Evolutionary conservation across 2,329 filamentous ascomycete genomes (phyloP).

Genomic region (Lachnellula hyalina): DNA sequence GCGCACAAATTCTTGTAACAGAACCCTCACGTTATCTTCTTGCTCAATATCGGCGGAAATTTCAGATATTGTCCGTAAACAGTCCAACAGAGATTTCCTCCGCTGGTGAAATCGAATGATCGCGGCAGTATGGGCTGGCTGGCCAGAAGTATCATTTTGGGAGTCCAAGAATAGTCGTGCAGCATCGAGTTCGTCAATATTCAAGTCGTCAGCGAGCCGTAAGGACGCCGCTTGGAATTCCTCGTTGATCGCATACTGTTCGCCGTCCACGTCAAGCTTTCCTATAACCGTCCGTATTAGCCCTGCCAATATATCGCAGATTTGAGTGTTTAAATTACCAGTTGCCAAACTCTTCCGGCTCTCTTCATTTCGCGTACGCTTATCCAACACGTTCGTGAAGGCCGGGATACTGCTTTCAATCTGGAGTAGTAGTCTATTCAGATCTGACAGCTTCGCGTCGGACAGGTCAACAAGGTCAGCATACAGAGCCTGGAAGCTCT

Average conservation of each 20-base stretch:
- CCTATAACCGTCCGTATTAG: conserved; percentile 45
- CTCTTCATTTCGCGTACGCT: conserved; percentile 65
- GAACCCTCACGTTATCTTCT: conserved; percentile 41
- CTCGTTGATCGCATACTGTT: conserved; percentile 75
- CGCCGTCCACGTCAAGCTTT: conserved; percentile 66
- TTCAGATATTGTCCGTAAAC: conserved; percentile 72
- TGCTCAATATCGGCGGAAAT: conserved; percentile 35
- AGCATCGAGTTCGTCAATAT: conserved; percentile 84
- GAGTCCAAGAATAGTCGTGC: conserved; percentile 71
- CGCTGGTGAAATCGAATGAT: conserved; percentile 86
- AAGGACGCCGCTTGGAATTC: conserved; percentile 81
- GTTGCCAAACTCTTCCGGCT: conserved; percentile 68
- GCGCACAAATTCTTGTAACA: conserved; percentile 50
- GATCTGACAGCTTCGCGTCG: conserved; percentile 63
- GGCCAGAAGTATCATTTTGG: conserved; percentile 63
- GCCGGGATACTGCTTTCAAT: conserved; percentile 62
- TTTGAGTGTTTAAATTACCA: conserved; percentile 42
- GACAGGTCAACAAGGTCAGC: conserved; percentile 74
- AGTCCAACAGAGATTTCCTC: conserved; percentile 77
- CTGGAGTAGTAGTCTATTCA: conserved; percentile 61
- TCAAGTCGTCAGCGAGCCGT: conserved; percentile 78
- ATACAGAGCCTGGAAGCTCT: conserved; percentile 77
- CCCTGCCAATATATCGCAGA: not conserved
- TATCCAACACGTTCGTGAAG: conserved; percentile 69
- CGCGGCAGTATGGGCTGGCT: conserved; percentile 69